Conservation (phyloP, 2,329 filamentous ascomycete genomes). For the Metarhizium brunneum region DNA sequence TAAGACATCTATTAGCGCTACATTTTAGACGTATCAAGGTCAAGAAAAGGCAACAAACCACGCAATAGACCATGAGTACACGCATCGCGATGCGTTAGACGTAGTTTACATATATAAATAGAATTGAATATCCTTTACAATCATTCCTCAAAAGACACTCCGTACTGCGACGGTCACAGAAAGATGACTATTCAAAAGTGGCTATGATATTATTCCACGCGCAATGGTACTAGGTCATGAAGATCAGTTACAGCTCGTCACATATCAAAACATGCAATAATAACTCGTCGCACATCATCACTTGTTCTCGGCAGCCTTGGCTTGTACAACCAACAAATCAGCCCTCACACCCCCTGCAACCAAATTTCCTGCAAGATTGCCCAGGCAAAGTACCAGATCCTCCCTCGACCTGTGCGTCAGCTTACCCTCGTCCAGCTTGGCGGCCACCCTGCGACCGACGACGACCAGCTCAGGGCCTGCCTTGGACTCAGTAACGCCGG, state of each 20-base stretch:
- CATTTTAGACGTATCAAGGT: too few species aligned
- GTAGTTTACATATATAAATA: too few species aligned
- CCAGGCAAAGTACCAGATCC: constrained; percentile 14
- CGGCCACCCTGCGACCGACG: constrained; percentile 12
- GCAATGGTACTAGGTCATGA: not conserved
- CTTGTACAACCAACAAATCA: constrained; percentile 18
- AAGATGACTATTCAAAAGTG: too few species aligned
- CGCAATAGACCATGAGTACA: too few species aligned
- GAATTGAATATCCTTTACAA: too few species aligned
- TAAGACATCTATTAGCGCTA: too few species aligned
- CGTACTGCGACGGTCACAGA: too few species aligned
- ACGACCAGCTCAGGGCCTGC: constrained; percentile 13
- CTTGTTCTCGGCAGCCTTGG: constrained; percentile 14
- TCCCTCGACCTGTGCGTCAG: constrained; percentile 7
- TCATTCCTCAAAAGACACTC: too few species aligned
- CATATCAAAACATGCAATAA: not conserved
- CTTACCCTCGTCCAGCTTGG: constrained; percentile 14
- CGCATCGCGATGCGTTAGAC: too few species aligned
- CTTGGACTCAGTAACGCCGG: not conserved
- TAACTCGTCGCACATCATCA: not conserved
- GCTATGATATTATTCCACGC: not conserved
- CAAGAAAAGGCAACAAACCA: too few species aligned
- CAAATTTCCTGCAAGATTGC: constrained; percentile 13
- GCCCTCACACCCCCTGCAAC: constrained; percentile 13
- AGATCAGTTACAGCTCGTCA: not conserved